These are phyloP conservation scores for Podila minutissima DNA, from an alignment of 192 early-diverging fungal species.

Conservation along the genomic window DNA sequence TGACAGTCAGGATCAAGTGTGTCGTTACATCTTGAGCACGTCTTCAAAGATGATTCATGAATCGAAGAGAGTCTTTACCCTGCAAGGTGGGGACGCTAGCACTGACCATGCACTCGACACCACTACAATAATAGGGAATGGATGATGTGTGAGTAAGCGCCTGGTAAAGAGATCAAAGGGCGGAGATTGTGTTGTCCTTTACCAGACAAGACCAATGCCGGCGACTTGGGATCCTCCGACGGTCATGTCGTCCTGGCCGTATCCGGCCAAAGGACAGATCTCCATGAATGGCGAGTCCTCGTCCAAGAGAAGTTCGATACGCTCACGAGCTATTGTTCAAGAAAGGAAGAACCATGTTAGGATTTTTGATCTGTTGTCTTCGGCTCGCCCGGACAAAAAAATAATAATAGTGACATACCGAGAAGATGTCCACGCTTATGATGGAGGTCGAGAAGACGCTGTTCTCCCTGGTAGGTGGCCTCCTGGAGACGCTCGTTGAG, in stretches of 20 bases:
- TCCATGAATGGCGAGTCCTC: slow-evolving; percentile 74
- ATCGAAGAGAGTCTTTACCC: slow-evolving; percentile 21
- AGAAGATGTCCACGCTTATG: slow-evolving; percentile 68
- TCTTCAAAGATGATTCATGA: no score
- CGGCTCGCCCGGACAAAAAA: slow-evolving; percentile 10
- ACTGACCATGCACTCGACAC: slow-evolving; percentile 64
- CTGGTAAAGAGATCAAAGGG: not conserved
- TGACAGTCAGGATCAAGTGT: no score
- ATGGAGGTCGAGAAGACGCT: slow-evolving; percentile 60
- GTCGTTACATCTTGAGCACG: no score
- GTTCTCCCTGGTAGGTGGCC: slow-evolving; percentile 60
- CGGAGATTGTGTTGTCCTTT: slow-evolving; percentile 3
- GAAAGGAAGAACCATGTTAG: slow-evolving; percentile 6
- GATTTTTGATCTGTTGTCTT: not conserved
- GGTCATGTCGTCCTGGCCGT: slow-evolving; percentile 70
- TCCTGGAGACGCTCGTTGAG: slow-evolving; percentile 63
- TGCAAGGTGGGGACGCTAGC: slow-evolving; percentile 69
- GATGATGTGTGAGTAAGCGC: not conserved
- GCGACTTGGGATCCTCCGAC: slow-evolving; percentile 70
- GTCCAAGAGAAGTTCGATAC: slow-evolving; percentile 67
- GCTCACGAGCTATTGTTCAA: slow-evolving; percentile 59
- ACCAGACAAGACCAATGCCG: slow-evolving; percentile 74
- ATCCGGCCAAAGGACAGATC: slow-evolving; percentile 69
- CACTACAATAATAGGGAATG: slow-evolving; percentile 23
- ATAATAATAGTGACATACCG: slow-evolving; percentile 39